Conservation (phyloP, 768 basidiomycete genomes). For the Austroboletus festivus region DNA sequence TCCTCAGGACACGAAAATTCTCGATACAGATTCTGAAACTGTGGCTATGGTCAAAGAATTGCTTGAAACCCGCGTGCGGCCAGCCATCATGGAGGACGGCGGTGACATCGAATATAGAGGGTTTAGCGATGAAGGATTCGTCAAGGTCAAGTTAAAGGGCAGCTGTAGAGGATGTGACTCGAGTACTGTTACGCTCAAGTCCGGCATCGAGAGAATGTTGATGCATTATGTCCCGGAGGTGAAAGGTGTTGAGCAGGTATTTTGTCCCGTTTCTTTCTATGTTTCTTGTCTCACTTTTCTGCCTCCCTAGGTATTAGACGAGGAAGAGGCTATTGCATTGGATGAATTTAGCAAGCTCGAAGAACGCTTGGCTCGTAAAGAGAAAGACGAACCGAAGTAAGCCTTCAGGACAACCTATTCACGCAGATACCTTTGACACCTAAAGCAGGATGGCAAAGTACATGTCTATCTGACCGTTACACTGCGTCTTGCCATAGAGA, state of each 20-base stretch:
- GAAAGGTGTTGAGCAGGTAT: constrained; percentile 83
- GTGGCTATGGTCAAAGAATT: constrained; percentile 99
- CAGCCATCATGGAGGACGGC: constrained; percentile 98
- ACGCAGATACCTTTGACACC: constrained; percentile 3
- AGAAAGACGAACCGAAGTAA: constrained; percentile 45
- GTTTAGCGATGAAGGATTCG: constrained; percentile 79
- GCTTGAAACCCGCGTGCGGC: constrained; percentile 90
- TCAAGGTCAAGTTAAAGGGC: constrained; percentile 90
- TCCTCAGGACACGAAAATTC: constrained; percentile 88
- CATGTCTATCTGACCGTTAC: constrained; percentile 60
- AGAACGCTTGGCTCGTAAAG: constrained; percentile 50
- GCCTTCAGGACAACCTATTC: constrained; percentile 23
- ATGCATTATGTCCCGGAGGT: constrained; percentile 99
- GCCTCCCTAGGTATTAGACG: constrained; percentile 68
- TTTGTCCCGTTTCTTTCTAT: background rate
- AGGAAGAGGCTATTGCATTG: constrained; percentile 83
- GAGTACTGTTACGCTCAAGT: constrained; percentile 92
- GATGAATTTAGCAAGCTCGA: constrained; percentile 91
- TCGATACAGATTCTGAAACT: constrained; percentile 93
- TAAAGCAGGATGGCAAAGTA: constrained; percentile 69
- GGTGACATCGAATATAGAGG: constrained; percentile 97
- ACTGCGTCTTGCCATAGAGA: background rate
- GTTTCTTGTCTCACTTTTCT: constrained; percentile 5
- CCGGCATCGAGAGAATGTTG: constrained; percentile 96
- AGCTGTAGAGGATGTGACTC: constrained; percentile 95